Percentiles rank a stretch among this genome's conserved stretches.
phyloP scores from a whole-genome alignment of 176 grass and related monocot genomes.

The Zizania latifolia region DNA sequence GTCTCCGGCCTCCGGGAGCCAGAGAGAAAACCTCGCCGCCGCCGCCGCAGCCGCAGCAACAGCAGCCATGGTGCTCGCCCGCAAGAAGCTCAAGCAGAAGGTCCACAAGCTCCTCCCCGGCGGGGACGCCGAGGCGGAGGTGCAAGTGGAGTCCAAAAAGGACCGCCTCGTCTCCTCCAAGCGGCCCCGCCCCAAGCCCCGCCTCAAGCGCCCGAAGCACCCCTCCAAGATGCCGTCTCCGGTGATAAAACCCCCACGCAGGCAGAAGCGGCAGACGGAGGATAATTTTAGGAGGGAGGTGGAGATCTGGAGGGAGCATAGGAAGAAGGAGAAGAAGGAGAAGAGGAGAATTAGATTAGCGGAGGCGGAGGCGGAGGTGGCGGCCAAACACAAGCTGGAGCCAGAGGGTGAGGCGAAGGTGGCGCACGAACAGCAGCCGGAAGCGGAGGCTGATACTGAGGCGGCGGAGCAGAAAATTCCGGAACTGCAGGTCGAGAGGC shows the following conservation, averaged over 20 bases:
- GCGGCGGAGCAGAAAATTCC: not conserved
- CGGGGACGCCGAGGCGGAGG: not conserved
- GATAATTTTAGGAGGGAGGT: slow-evolving; percentile 12
- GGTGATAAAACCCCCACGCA: not conserved
- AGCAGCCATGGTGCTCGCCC: slow-evolving; percentile 69
- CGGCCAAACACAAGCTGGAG: not conserved
- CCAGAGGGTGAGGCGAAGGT: not conserved
- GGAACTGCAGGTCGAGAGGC: not conserved
- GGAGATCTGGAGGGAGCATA: slow-evolving; percentile 34
- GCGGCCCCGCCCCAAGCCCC: slow-evolving; percentile 35
- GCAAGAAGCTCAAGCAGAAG: slow-evolving; percentile 85
- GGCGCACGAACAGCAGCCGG: not conserved
- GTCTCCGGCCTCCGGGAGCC: not conserved
- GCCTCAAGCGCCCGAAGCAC: not conserved
- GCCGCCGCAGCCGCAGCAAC: not conserved
- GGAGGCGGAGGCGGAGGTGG: slow-evolving; percentile 19
- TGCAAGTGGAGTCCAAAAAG: slow-evolving; percentile 31
- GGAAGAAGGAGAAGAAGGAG: slow-evolving; percentile 50
- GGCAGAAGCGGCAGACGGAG: not conserved
- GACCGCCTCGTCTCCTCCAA: slow-evolving; percentile 50
- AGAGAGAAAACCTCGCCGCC: slow-evolving; percentile 7
- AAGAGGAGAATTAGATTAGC: slow-evolving; percentile 40
- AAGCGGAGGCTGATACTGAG: not conserved
- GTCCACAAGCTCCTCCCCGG: slow-evolving; percentile 34
- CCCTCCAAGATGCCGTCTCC: slow-evolving; percentile 27